Base-by-base conservation (phyloP, 306 rosid genomes). In the Arachis hypogaea region DNA sequence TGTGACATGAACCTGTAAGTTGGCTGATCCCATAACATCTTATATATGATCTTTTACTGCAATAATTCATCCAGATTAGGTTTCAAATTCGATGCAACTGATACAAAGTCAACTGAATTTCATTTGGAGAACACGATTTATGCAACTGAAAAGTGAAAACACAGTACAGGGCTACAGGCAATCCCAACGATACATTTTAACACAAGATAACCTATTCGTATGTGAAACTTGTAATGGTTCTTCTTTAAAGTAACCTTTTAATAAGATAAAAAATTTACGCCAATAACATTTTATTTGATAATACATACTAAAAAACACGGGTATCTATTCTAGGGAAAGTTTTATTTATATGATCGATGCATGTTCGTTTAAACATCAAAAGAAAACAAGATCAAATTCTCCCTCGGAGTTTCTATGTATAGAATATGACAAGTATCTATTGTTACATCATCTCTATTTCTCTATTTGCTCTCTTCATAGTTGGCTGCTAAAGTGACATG, bases 401-500 rank as follows among this genome's bases (percentile, higher is more conserved):
- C 12, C 50, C 65, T 73, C 12, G 6, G 42, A 54, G 42, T 76
- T 54, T 77, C 44, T 65, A 73, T 61, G 8, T 72, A 67, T 81
- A 78, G 56, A 66, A 72, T 45, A 52, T 22, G 4, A 33, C 30
- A 45, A 54, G 45, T 52, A 49, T 77, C 50, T 72, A 51, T 63
- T 38, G 63, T 68, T 80, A 57, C 76, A 79, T 67, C 51, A 42
- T 22, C 57, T 71, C 79, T 63, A 72, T 59, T 66, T 66, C 63
- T 59, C 59, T 46, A 47, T 65, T 46, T 54, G 64, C 74, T 72
- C 57, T 66, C 58, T 66, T 58, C 69, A 52, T 42, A 65, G 59
- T 63, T 16, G 63, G 62, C 72, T 45, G 67, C 63, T 68, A 47
- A 28, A 38, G 73, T 73, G 69, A 54, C 63, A 41, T 80, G 62